Percentiles rank a stretch among this genome's conserved stretches.
Evolutionary conservation across 164 flowering plant species (phyloP).

Genomic region (Stephania yunnanensis): DNA sequence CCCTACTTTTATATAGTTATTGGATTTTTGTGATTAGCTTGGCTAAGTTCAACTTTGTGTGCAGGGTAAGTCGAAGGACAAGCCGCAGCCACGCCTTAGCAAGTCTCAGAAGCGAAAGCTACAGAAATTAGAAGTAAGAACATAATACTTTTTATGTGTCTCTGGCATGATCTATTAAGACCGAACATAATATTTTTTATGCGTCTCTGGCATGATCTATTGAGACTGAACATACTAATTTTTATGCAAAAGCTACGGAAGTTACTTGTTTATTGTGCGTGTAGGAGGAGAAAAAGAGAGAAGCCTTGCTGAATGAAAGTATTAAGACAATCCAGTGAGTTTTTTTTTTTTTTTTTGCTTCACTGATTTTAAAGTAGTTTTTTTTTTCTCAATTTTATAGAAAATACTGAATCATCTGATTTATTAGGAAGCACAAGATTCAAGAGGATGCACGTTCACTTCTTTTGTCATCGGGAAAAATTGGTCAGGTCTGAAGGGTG

Average conservation of each 20-base stretch:
- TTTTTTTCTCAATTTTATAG: background rate
- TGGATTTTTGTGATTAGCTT: background rate
- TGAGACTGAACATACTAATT: no score
- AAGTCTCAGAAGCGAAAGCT: background rate
- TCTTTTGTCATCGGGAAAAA: conserved; percentile 50
- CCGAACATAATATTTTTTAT: no score
- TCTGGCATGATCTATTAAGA: background rate
- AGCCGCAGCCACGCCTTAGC: background rate
- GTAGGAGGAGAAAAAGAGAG: conserved; percentile 69
- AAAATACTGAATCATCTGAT: background rate
- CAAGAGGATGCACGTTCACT: conserved; percentile 50
- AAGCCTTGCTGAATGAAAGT: conserved; percentile 38
- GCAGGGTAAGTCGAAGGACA: no score
- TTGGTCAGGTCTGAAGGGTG: conserved; percentile 61
- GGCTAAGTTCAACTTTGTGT: no score
- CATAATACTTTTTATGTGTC: background rate
- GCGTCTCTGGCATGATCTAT: no score
- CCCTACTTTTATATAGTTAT: background rate
- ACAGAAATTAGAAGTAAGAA: conserved; percentile 49
- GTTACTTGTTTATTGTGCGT: conserved; percentile 3
- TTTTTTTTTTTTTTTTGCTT: no score
- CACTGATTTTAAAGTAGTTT: background rate
- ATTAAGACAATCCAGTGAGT: conserved; percentile 21
- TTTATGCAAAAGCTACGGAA: no score
- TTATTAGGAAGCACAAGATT: conserved; percentile 64